phyloP scores from a whole-genome alignment of 208 protist species.

The Trypanosoma rangeli region DNA sequence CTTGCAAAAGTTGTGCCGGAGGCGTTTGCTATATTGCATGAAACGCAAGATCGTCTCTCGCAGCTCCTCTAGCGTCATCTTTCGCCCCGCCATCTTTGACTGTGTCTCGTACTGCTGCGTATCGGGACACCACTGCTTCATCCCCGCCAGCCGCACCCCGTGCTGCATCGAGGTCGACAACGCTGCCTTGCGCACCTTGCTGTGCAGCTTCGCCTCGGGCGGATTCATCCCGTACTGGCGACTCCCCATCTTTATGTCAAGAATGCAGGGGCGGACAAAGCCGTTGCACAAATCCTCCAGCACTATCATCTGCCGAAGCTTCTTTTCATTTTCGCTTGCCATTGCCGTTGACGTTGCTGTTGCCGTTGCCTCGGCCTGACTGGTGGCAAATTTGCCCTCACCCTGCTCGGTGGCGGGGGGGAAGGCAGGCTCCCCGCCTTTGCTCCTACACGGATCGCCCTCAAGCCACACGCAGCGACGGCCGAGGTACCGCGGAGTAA shows the following conservation, averaged over 20 bases:
- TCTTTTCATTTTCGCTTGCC: background rate
- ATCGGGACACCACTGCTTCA: constrained; percentile 60
- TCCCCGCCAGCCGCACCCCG: constrained; percentile 79
- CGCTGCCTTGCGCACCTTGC: constrained; percentile 69
- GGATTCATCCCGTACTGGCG: constrained; percentile 84
- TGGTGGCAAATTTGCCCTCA: background rate
- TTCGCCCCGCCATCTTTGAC: constrained; percentile 62
- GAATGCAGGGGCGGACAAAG: constrained; percentile 70
- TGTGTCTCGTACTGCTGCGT: constrained; percentile 46
- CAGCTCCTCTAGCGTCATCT: constrained; percentile 47
- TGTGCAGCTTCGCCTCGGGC: constrained; percentile 55
- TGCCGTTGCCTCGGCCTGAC: background rate
- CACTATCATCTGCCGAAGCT: constrained; percentile 56
- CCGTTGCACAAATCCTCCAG: constrained; percentile 83
- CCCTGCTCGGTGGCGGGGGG: background rate
- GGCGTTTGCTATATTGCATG: constrained; percentile 23
- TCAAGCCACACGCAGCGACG: constrained; percentile 37
- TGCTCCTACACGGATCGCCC: background rate
- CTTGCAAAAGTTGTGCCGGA: constrained; percentile 38
- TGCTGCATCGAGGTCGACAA: constrained; percentile 65
- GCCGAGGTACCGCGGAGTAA: constrained; percentile 70
- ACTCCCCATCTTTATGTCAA: constrained; percentile 88
- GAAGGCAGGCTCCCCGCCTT: background rate
- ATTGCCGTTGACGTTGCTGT: background rate
- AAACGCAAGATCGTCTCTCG: constrained; percentile 52